phyloP scores from a whole-genome alignment of 805 yeast genomes.

The Starmerella apicola region DNA sequence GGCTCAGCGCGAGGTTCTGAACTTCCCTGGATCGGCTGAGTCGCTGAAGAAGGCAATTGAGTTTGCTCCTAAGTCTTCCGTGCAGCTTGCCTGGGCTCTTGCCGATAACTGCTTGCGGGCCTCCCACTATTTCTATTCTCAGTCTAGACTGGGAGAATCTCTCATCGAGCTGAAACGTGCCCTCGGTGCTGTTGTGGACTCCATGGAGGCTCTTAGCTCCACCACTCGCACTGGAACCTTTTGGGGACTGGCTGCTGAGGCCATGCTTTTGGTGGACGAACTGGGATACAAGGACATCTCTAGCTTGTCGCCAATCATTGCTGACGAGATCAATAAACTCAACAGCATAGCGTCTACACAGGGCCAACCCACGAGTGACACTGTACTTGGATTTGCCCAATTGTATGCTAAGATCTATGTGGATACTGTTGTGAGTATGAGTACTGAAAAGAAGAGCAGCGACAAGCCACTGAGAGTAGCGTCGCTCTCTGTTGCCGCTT shows the following conservation, averaged over 20 bases:
- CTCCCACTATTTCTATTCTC: slow-evolving; percentile 38
- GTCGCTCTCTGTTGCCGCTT: slow-evolving; percentile 57
- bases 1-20: slow-evolving; percentile 50
- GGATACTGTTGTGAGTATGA: slow-evolving; percentile 3
- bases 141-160: slow-evolving; percentile 62
- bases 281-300: slow-evolving; percentile 1
- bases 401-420: slow-evolving; percentile 3
- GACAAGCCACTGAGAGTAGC: slow-evolving; percentile 28
- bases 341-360: not conserved
- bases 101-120: slow-evolving; percentile 29
- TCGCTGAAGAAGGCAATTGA: slow-evolving; percentile 27
- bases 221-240: not conserved
- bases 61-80: slow-evolving; percentile 24
- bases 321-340: not conserved
- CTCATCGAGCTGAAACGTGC: slow-evolving; percentile 37
- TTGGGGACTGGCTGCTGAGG: slow-evolving; percentile 8
- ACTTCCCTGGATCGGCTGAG: slow-evolving; percentile 48
- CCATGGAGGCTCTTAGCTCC: slow-evolving; percentile 16
- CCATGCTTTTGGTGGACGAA: not conserved
- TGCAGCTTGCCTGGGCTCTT: slow-evolving; percentile 46
- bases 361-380: not conserved
- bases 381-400: not conserved
- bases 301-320: not conserved
- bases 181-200: slow-evolving; percentile 32
- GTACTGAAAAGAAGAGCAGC: not conserved